Evolutionary conservation across 2,329 filamentous ascomycete genomes (phyloP).

Genomic region (Fusarium subtropicale): DNA sequence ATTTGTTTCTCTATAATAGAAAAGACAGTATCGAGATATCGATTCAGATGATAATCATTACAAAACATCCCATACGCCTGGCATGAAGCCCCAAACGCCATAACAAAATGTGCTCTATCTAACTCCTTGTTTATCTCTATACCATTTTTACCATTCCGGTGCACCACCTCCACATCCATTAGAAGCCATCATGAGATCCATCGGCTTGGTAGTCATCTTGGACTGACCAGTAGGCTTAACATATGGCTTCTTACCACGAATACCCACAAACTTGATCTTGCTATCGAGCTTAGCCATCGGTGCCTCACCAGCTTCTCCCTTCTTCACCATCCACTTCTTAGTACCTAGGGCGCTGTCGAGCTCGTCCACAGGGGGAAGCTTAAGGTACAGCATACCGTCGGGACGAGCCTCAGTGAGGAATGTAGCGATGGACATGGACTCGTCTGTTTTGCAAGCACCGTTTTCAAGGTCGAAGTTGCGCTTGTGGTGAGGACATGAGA

Average conservation of each 20-base stretch:
- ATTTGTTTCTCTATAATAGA: not conserved
- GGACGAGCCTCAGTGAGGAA: constrained; percentile 79
- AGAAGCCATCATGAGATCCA: constrained; percentile 54
- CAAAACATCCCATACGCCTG: not conserved
- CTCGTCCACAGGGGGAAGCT: constrained; percentile 83
- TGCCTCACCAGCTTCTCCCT: constrained; percentile 67
- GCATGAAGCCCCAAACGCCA: constrained; percentile 19
- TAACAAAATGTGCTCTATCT: not conserved
- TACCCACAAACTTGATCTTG: constrained; percentile 59
- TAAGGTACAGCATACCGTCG: constrained; percentile 83
- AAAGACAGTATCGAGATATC: not conserved
- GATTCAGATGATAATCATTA: not conserved
- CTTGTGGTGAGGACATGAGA: constrained; percentile 90
- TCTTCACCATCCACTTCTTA: constrained; percentile 80
- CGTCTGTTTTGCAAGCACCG: constrained; percentile 81
- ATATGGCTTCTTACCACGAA: constrained; percentile 57
- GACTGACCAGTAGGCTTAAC: constrained; percentile 51
- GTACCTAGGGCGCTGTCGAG: constrained; percentile 84
- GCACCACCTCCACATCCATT: constrained; percentile 56
- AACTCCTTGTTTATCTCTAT: constrained; percentile 3
- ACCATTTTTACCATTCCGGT: constrained; percentile 59
- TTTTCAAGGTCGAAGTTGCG: constrained; percentile 83
- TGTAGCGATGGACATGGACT: constrained; percentile 80
- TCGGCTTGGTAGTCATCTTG: constrained; percentile 52
- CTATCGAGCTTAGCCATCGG: constrained; percentile 60